Conservation (phyloP, 2,329 filamentous ascomycete species). For the Tolypocladium endophyticum region DNA sequence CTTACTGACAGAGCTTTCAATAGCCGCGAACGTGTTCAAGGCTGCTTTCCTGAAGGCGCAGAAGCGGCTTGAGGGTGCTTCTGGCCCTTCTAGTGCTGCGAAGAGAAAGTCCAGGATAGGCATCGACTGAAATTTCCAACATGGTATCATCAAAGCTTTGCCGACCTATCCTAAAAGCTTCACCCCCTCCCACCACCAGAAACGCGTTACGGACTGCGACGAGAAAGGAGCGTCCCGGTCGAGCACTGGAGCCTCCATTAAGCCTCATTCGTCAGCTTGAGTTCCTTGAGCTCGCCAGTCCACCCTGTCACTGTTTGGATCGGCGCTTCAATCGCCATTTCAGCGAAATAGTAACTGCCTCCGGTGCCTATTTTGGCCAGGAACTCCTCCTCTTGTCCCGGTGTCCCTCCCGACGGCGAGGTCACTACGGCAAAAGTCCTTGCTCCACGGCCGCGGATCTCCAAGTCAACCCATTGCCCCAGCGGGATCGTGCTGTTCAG, state of each 20-base stretch:
- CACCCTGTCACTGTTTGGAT: background rate
- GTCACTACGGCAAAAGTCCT: background rate
- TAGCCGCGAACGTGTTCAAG: background rate
- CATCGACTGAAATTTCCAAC: background rate
- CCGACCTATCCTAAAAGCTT: background rate
- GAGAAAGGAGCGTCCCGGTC: background rate
- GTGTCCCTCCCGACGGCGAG: background rate
- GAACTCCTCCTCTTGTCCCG: background rate
- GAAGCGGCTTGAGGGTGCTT: background rate
- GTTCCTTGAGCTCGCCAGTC: background rate
- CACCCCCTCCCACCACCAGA: background rate
- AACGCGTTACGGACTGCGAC: background rate
- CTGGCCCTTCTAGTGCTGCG: background rate
- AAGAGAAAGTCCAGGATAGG: background rate
- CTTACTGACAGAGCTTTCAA: background rate
- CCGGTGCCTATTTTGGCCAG: background rate
- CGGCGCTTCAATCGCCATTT: background rate
- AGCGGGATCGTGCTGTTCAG: background rate
- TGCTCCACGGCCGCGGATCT: background rate
- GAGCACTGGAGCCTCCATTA: background rate
- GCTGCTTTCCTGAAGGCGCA: background rate
- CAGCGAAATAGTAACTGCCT: background rate
- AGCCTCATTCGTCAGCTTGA: background rate
- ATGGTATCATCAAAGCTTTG: background rate
- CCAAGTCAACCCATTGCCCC: background rate